Percentiles rank a stretch among this genome's conserved stretches.
phyloP scores from a whole-genome alignment of 345 rosid genomes.

The Nephelium lappaceum region DNA sequence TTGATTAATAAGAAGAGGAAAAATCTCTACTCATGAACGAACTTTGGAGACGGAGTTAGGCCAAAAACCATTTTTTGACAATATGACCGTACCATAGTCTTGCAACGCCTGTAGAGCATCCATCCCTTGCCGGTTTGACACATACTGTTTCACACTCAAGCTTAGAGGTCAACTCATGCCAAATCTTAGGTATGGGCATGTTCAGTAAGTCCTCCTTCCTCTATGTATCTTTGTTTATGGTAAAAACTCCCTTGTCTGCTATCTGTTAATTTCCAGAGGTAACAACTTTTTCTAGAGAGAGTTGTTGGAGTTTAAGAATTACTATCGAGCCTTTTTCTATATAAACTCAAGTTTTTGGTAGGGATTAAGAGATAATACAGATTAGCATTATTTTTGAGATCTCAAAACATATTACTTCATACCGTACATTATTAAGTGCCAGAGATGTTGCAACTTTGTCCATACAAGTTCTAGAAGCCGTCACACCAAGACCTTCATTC shows the following conservation, averaged over 20 bases:
- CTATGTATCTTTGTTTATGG: slow-evolving; percentile 74
- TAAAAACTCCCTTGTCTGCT: slow-evolving; percentile 70
- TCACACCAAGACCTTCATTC: slow-evolving; percentile 76
- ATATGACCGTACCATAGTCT: slow-evolving; percentile 95
- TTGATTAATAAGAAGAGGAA: too few species aligned
- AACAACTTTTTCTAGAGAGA: slow-evolving; percentile 18
- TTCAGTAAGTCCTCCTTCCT: slow-evolving; percentile 64
- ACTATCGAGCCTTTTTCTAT: neutral
- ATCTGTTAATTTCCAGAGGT: slow-evolving; percentile 53
- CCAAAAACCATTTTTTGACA: too few species aligned
- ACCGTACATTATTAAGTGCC: slow-evolving; percentile 72
- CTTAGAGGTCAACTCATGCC: slow-evolving; percentile 69
- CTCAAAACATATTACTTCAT: slow-evolving; percentile 16
- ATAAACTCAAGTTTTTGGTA: slow-evolving; percentile 10
- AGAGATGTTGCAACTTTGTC: slow-evolving; percentile 88
- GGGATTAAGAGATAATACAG: neutral
- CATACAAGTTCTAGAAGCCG: slow-evolving; percentile 85
- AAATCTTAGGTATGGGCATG: slow-evolving; percentile 43
- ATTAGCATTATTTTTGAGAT: neutral
- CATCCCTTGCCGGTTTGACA: slow-evolving; percentile 93
- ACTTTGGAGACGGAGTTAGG: too few species aligned
- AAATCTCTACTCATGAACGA: too few species aligned
- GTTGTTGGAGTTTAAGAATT: neutral
- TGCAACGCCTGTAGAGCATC: slow-evolving; percentile 98
- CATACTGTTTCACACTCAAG: slow-evolving; percentile 78